Conservation (phyloP, 768 basidiomycete genomes). For the Tylopilus sp. region DNA sequence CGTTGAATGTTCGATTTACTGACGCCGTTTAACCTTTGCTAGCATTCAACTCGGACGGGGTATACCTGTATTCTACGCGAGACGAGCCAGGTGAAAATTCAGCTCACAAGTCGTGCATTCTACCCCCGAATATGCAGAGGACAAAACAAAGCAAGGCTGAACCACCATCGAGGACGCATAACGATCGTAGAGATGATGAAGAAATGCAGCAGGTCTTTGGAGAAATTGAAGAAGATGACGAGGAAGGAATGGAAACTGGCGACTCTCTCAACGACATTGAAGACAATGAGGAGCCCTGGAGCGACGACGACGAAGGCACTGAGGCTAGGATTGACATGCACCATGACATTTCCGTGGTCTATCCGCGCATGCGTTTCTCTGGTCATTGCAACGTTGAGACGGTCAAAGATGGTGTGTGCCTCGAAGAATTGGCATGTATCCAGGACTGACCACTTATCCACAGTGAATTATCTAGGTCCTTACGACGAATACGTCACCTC, state of each 20-base stretch:
- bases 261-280: slow-evolving; percentile 30
- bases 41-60: slow-evolving; percentile 74
- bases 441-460: background rate
- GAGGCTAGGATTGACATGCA: slow-evolving; percentile 19
- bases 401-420: slow-evolving; percentile 74
- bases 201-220: background rate
- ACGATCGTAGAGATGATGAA: background rate
- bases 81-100: slow-evolving; percentile 47
- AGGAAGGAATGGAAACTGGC: slow-evolving; percentile 27
- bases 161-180: background rate
- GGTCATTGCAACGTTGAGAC: slow-evolving; percentile 81
- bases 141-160: background rate
- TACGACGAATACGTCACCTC: slow-evolving; percentile 74
- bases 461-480: slow-evolving; percentile 84
- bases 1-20: background rate
- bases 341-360: slow-evolving; percentile 47
- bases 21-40: slow-evolving; percentile 8
- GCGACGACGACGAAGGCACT: slow-evolving; percentile 32
- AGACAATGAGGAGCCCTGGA: slow-evolving; percentile 29
- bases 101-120: slow-evolving; percentile 23
- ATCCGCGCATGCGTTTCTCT: slow-evolving; percentile 59
- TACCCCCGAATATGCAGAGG: slow-evolving; percentile 27
- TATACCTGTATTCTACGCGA: slow-evolving; percentile 70
- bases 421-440: background rate
- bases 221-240: slow-evolving; percentile 18